Percentiles rank a stretch among this genome's conserved stretches.
phyloP scores from a whole-genome alignment of 1,139 yeast genomes.

The Candida tunisiensis region DNA sequence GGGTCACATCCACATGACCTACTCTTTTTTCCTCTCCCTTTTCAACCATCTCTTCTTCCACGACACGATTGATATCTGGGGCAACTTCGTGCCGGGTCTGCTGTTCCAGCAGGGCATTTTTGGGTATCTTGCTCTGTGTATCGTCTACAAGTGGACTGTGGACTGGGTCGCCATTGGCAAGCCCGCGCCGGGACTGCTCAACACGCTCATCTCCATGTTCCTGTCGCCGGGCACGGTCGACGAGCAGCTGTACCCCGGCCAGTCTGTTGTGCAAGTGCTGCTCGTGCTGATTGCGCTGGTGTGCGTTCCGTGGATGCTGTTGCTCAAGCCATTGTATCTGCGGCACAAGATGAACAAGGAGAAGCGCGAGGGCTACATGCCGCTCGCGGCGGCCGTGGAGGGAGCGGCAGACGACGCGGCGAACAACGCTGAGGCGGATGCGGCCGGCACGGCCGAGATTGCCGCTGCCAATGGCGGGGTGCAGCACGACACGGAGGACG shows the following conservation, averaged over 20 bases:
- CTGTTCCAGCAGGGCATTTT: conserved; percentile 91
- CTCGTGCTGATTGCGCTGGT: conserved; percentile 61
- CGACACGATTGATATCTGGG: conserved; percentile 69
- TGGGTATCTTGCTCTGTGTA: conserved; percentile 74
- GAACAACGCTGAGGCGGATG: conserved; percentile 3
- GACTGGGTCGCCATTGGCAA: conserved; percentile 69
- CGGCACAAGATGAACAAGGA: conserved; percentile 25
- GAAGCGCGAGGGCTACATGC: conserved; percentile 4
- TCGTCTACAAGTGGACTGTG: conserved; percentile 85
- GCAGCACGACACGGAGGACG: conserved; percentile 14
- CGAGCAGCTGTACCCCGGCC: conserved; percentile 73
- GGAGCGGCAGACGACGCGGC: conserved; percentile 4
- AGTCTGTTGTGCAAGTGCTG: conserved; percentile 58
- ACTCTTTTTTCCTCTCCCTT: conserved; percentile 71
- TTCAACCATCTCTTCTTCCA: conserved; percentile 65
- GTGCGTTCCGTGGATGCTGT: conserved; percentile 88
- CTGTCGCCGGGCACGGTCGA: conserved; percentile 83
- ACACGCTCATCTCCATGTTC: conserved; percentile 94
- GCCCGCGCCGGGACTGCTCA: conserved; percentile 84
- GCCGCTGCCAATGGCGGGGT: conserved; percentile 5
- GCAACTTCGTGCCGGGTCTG: conserved; percentile 88
- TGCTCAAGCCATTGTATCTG: conserved; percentile 70
- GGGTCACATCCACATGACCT: conserved; percentile 93
- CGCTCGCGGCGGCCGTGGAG: conserved; percentile 2
- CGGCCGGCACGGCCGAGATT: conserved; percentile 8